These are phyloP conservation scores for Ophiognomonia clavigignenti-juglandacearum DNA, from an alignment of 2,329 filamentous ascomycete species.

Conservation along the genomic window DNA sequence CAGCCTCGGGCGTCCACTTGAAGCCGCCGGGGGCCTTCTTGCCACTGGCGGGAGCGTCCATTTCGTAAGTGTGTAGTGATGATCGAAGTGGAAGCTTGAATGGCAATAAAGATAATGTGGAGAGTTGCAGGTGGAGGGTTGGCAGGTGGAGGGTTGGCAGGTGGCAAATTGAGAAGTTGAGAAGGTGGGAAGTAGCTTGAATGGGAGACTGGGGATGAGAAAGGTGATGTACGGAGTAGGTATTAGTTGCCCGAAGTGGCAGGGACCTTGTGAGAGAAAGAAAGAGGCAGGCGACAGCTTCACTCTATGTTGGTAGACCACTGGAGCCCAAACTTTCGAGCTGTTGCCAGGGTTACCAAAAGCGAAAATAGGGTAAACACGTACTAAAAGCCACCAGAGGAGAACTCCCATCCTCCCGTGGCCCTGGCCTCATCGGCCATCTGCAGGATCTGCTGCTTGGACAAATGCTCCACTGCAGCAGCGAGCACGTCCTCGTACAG, in stretches of 20 bases:
- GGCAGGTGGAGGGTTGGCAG: no score
- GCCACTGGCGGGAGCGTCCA: slow-evolving; percentile 8
- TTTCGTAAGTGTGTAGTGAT: slow-evolving; percentile 6
- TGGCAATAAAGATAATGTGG: no score
- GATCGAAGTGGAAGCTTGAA: not conserved
- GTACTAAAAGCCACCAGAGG: slow-evolving; percentile 20
- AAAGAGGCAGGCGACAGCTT: no score
- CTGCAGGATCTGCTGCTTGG: slow-evolving; percentile 19
- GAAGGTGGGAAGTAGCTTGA: no score
- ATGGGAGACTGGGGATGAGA: no score
- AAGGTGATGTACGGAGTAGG: no score
- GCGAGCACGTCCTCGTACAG: slow-evolving; percentile 41
- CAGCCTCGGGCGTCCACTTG: slow-evolving; percentile 22
- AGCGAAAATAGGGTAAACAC: not conserved
- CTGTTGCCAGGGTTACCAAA: not conserved
- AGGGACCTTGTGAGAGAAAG: slow-evolving; percentile 18
- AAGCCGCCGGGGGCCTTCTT: no score
- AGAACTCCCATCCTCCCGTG: slow-evolving; percentile 21
- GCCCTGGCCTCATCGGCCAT: slow-evolving; percentile 20
- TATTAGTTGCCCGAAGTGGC: slow-evolving; percentile 14
- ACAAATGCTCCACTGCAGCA: slow-evolving; percentile 33
- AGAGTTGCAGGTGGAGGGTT: no score
- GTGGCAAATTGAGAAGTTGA: no score
- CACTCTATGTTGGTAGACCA: slow-evolving; percentile 16
- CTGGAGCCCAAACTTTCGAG: not conserved